Conservation (phyloP, 176 grass and related monocot species). For the Musa schizocarpa region DNA sequence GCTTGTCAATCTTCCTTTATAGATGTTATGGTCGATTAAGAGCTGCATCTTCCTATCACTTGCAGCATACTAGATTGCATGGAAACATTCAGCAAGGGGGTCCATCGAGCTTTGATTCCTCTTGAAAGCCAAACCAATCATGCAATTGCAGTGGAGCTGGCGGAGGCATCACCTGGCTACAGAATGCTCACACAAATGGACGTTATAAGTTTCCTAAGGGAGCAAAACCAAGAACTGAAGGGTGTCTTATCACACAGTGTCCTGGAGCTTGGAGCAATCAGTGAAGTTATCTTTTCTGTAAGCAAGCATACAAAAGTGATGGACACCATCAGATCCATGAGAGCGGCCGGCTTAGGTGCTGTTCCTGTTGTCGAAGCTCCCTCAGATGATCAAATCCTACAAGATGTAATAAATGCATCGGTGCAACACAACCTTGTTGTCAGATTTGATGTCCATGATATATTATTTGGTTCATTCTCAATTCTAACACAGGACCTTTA, state of each 20-base stretch:
- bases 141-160: conserved; percentile 47
- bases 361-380: conserved; percentile 57
- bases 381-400: conserved; percentile 14
- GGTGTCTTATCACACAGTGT: conserved; percentile 46
- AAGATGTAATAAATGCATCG: conserved; percentile 24
- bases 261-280: conserved; percentile 44
- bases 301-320: conserved; percentile 30
- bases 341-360: conserved; percentile 48
- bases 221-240: conserved; percentile 32
- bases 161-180: conserved; percentile 59
- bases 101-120: conserved; percentile 77
- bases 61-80: conserved; percentile 79
- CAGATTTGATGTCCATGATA: too few relatives aligned
- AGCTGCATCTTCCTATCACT: background rate
- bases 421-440: too few relatives aligned
- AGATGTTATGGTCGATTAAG: background rate
- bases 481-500: too few relatives aligned
- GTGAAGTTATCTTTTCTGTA: conserved; percentile 50
- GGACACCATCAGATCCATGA: conserved; percentile 62
- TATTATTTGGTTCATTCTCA: too few relatives aligned
- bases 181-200: conserved; percentile 92
- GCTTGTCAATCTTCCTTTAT: too few relatives aligned
- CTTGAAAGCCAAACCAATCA: conserved; percentile 50
- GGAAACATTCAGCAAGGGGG: conserved; percentile 85
- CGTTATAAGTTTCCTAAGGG: conserved; percentile 48